A percentile compares a stretch with the other conserved stretches of the same genome.
phyloP scores from a whole-genome alignment of 441 rosid genomes.

The Eruca vesicaria region DNA sequence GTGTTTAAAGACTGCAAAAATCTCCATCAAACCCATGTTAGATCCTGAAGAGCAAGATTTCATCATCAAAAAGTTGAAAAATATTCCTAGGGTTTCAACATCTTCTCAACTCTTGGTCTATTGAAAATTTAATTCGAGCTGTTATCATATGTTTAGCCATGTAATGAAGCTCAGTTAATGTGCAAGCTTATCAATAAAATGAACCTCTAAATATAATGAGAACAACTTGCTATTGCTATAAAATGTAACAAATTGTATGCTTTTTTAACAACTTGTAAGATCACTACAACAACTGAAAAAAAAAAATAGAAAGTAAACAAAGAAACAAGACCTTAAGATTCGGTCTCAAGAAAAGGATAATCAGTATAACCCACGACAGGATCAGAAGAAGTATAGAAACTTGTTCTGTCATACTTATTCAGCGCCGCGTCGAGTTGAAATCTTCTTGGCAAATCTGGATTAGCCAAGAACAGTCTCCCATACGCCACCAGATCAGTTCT shows the following conservation, averaged over 20 bases:
- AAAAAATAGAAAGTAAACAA: no score
- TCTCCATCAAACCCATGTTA: neutral
- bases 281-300: neutral
- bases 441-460: no score
- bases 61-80: neutral
- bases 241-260: neutral
- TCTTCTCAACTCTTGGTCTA: neutral
- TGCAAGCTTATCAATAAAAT: neutral
- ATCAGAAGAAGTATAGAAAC: no score
- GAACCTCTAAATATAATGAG: neutral
- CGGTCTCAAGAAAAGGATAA: conserved; percentile 45
- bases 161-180: neutral
- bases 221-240: neutral
- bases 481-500: no score
- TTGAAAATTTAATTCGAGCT: neutral
- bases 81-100: neutral
- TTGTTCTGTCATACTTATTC: conserved; percentile 36
- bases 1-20: neutral
- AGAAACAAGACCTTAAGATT: neutral
- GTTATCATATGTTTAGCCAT: neutral
- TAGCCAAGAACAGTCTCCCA: no score
- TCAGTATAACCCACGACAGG: no score
- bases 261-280: neutral
- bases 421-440: no score
- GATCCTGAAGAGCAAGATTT: neutral